Evolutionary conservation across 2,329 filamentous ascomycete genomes (phyloP).

Genomic region (Ceratocystis harringtonii): DNA sequence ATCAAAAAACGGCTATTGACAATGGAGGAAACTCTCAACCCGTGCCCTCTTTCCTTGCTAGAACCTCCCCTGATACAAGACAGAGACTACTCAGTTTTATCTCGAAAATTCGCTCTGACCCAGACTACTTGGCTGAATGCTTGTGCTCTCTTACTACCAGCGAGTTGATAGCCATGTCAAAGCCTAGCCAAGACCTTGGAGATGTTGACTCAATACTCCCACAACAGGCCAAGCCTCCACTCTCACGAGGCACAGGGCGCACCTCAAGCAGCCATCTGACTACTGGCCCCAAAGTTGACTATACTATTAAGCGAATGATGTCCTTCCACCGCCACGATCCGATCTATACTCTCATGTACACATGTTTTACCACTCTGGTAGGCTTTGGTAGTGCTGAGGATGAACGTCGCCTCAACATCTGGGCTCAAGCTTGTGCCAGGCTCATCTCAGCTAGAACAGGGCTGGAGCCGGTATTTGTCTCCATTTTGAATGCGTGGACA

Average conservation of each 20-base stretch:
- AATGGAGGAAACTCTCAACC: neutral
- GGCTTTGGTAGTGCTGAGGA: slow-evolving; percentile 72
- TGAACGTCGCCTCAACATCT: slow-evolving; percentile 62
- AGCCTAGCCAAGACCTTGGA: slow-evolving; percentile 64
- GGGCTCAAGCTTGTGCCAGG: slow-evolving; percentile 75
- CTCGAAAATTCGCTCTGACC: slow-evolving; percentile 67
- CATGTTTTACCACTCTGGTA: slow-evolving; percentile 74
- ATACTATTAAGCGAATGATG: slow-evolving; percentile 60
- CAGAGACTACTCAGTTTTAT: slow-evolving; percentile 67
- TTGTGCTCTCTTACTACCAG: slow-evolving; percentile 58
- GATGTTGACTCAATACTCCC: slow-evolving; percentile 71
- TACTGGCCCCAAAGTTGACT: slow-evolving; percentile 25
- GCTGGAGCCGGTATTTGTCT: slow-evolving; percentile 66
- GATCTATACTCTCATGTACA: slow-evolving; percentile 70
- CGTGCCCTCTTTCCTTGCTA: slow-evolving; percentile 46
- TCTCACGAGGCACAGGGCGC: slow-evolving; percentile 30
- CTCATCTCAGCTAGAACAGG: slow-evolving; percentile 64
- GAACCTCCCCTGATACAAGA: slow-evolving; percentile 60
- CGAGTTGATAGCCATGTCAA: slow-evolving; percentile 64
- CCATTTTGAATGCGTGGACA: slow-evolving; percentile 77
- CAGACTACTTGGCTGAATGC: slow-evolving; percentile 72
- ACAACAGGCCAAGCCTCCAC: slow-evolving; percentile 40
- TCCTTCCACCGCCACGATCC: slow-evolving; percentile 84
- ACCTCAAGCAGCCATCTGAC: neutral
- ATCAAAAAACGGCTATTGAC: slow-evolving; percentile 23